Conservation (phyloP, 2,329 filamentous ascomycete genomes). For the Periconia sp. region DNA sequence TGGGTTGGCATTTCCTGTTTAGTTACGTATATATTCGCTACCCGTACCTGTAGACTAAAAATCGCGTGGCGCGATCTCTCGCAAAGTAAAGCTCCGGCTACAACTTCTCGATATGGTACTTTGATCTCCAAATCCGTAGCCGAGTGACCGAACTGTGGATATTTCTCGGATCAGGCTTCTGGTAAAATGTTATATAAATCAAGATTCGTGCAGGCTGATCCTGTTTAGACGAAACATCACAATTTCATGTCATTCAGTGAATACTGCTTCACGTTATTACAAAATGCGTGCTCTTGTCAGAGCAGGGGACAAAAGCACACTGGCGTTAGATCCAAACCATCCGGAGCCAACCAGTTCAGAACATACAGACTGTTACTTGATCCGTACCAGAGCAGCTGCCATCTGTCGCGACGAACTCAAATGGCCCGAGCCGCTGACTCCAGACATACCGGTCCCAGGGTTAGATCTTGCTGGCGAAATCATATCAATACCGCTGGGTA, state of each 20-base stretch:
- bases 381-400: constrained; percentile 44
- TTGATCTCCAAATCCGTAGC: no score
- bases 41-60: no score
- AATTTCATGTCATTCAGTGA: no score
- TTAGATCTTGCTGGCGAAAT: constrained; percentile 48
- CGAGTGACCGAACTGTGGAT: not conserved
- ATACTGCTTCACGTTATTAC: not conserved
- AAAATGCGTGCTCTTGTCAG: constrained; percentile 24
- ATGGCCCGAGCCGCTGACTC: constrained; percentile 43
- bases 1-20: no score
- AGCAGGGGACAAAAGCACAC: constrained; percentile 11
- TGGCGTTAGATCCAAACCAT: constrained; percentile 18
- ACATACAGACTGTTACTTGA: constrained; percentile 32
- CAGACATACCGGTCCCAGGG: constrained; percentile 39
- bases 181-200: not conserved
- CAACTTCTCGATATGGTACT: no score
- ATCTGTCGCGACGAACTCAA: constrained; percentile 48
- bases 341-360: constrained; percentile 23
- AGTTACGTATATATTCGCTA: no score
- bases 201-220: no score
- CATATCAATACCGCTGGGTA: constrained; percentile 34
- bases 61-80: no score
- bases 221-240: no score
- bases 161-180: not conserved
- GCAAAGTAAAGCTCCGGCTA: no score